A percentile compares a stretch with the other conserved stretches of the same genome.
Conservation (phyloP, 306 rosid species). For the Quillaja saponaria region DNA sequence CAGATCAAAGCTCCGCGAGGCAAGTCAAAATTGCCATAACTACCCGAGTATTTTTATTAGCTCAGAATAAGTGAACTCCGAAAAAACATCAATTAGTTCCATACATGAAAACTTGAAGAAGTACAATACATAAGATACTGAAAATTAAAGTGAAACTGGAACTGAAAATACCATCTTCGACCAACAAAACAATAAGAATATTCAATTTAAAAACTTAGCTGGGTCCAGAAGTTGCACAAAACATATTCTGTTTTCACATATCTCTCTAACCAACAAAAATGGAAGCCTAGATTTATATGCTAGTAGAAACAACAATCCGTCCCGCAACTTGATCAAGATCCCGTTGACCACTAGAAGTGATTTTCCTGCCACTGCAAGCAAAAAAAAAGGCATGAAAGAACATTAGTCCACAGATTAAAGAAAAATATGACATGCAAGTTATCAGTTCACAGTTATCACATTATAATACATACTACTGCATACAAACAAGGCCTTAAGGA, state of each 20-base stretch:
- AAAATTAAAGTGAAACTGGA: neutral
- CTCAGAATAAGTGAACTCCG: no score
- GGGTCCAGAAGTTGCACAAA: slow-evolving; percentile 20
- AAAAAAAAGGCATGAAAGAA: neutral
- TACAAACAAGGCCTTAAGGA: neutral
- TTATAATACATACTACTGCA: no score
- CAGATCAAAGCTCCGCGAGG: no score
- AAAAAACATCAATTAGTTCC: neutral
- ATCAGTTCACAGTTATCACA: no score
- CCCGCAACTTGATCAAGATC: slow-evolving; percentile 54
- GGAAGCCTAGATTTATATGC: slow-evolving; percentile 13
- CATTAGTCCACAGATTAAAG: no score
- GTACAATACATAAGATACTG: neutral
- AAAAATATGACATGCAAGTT: no score
- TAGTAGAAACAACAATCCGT: slow-evolving; percentile 21
- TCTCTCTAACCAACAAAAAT: slow-evolving; percentile 16
- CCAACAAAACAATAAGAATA: neutral
- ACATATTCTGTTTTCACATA: slow-evolving; percentile 5
- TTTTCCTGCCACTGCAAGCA: slow-evolving; percentile 39
- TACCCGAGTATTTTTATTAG: no score
- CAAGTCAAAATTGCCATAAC: no score
- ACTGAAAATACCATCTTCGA: neutral
- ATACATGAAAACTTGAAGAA: neutral
- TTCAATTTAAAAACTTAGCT: neutral
- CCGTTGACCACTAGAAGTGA: slow-evolving; percentile 47